Evolutionary conservation across 768 basidiomycete species (phyloP), one percentile per base, ranked within the genome.

Genomic region (Xerocomus potaroensis): DNA sequence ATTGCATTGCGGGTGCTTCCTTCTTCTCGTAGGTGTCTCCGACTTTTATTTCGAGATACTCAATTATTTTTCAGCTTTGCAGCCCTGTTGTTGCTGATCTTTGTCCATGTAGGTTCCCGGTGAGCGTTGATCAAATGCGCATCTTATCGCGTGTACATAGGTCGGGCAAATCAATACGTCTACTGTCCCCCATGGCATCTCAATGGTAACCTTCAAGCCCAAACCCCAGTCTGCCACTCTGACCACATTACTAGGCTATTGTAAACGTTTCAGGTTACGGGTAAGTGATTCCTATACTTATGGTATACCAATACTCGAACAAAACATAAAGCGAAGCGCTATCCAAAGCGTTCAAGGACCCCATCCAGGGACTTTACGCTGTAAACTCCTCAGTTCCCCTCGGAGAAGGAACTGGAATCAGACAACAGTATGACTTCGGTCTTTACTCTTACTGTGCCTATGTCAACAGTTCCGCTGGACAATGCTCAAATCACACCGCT

Each of bases 151-250:
- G 23, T 32, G 14, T 41, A 38, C 39, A 39, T 51, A 91, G 88
- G 79, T 90, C 47, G 87, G 84, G 49, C 89, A 91, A 77, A 87
- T 84, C 60, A 90, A 81, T 63, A 84, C 84, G 42, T 81, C 85
- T 14, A 72, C 71, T 27, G 80, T 89, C 26, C 85, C 87, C 48
- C 78, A 79, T 48, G 76, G 73, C 46, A 80, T 91, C 44, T 76
- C 80, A 44, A 84, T 91, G 85, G 88, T 87, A 63, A 68, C 63
- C 42, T 41, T 55, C 33, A 19, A 39, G 34, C 45, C 36, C 38
- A 41, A 15, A 41, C 23, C 48, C 4, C 42, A 35, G 21, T 26
- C n/a, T 34, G 32, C 33, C 24, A 22, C n/a, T 40, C 58, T 59
- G 41, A 65, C 55, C 52, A 33, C 41, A 44, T 34, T 18, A 23